Evolutionary conservation across 345 rosid genomes (phyloP).

Genomic region (Lumnitzera racemosa): DNA sequence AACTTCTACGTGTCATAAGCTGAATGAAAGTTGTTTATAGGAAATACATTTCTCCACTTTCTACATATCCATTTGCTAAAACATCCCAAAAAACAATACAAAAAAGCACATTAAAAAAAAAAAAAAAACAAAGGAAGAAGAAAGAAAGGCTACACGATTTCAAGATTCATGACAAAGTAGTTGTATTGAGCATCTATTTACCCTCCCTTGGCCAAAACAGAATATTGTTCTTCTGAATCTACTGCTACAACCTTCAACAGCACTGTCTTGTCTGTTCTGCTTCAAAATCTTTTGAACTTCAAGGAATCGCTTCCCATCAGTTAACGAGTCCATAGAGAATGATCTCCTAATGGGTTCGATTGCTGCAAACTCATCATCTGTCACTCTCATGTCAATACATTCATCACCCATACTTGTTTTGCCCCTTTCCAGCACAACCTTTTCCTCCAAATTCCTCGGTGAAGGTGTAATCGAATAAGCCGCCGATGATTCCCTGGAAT

Average conservation of each 20-base stretch:
- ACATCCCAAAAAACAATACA: too few species aligned
- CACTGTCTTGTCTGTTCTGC: slow-evolving; percentile 29
- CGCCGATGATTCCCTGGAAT: slow-evolving; percentile 20
- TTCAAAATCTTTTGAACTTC: slow-evolving; percentile 60
- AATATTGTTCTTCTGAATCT: slow-evolving; percentile 60
- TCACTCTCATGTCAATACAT: slow-evolving; percentile 58
- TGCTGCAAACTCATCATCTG: slow-evolving; percentile 44
- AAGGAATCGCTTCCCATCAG: slow-evolving; percentile 44
- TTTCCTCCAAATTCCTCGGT: slow-evolving; percentile 27
- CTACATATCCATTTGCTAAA: too few species aligned
- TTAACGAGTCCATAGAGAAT: slow-evolving; percentile 79
- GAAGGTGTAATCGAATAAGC: slow-evolving; percentile 24
- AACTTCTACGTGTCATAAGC: too few species aligned
- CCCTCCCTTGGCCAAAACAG: slow-evolving; percentile 60
- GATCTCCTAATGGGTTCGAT: slow-evolving; percentile 77
- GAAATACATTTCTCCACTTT: too few species aligned
- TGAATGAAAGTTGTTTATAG: too few species aligned
- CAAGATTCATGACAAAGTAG: slow-evolving; percentile 57
- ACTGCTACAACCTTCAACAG: slow-evolving; percentile 21
- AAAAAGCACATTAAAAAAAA: too few species aligned
- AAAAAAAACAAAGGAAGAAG: too few species aligned
- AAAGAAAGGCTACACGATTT: neutral
- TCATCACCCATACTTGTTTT: slow-evolving; percentile 93
- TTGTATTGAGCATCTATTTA: slow-evolving; percentile 50
- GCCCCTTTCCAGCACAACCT: slow-evolving; percentile 17